Evolutionary conservation across 257 asterid genomes (phyloP).

Genomic region (Capsicum pubescens): DNA sequence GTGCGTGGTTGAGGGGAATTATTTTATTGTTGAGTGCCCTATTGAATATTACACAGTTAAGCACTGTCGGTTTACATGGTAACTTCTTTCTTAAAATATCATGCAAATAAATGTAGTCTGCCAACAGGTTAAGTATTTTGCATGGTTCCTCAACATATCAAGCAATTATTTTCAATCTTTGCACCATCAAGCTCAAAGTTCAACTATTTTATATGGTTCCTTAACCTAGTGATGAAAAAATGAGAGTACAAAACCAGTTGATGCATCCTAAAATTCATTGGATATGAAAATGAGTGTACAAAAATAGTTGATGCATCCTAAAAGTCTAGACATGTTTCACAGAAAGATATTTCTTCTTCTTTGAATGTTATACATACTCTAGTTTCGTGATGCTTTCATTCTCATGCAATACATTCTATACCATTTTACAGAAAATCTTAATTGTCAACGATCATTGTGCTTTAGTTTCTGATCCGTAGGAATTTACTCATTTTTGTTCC

Average conservation of each 20-base stretch:
- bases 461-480: constrained; percentile 9
- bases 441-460: not conserved
- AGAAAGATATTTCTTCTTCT: not conserved
- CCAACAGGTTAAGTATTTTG: not conserved
- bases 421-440: not conserved
- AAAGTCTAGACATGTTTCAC: not conserved
- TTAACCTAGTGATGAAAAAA: not conserved
- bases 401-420: not conserved
- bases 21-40: not conserved
- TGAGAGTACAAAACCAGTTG: not conserved
- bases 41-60: not conserved
- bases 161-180: not conserved
- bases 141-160: not conserved
- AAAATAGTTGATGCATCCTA: not conserved
- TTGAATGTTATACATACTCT: not conserved
- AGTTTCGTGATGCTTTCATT: not conserved
- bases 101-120: not conserved
- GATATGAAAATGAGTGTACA: no score
- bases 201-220: not conserved
- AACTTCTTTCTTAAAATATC: not conserved
- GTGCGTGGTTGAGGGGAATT: no score
- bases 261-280: not conserved
- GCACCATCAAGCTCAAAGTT: not conserved
- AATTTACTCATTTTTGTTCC: not conserved
- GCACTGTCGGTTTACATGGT: not conserved